These are phyloP conservation scores for Didymella sp. DNA, from an alignment of 2,329 filamentous ascomycete genomes.

Conservation along the genomic window DNA sequence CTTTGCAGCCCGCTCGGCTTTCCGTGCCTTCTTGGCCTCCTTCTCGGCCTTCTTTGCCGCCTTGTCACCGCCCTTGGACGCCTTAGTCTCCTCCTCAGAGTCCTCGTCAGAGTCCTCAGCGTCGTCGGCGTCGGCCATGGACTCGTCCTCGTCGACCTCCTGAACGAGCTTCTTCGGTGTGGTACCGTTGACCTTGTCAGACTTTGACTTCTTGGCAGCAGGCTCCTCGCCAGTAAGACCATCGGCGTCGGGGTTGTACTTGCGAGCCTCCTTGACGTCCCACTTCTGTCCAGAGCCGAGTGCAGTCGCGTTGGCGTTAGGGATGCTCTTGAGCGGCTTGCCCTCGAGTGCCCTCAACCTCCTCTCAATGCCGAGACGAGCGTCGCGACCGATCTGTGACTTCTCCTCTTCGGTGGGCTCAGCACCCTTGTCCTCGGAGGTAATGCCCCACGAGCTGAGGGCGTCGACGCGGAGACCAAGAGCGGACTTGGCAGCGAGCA, in stretches of 20 bases:
- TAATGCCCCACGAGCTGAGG: slow-evolving; percentile 75
- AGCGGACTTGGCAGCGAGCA: slow-evolving; percentile 91
- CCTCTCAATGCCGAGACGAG: slow-evolving; percentile 76
- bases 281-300: slow-evolving; percentile 71
- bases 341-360: slow-evolving; percentile 82
- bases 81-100: slow-evolving; percentile 40
- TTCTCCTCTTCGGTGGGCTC: slow-evolving; percentile 87
- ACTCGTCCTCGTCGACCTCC: slow-evolving; percentile 56
- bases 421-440: slow-evolving; percentile 56
- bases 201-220: slow-evolving; percentile 63
- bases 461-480: slow-evolving; percentile 94
- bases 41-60: slow-evolving; percentile 52
- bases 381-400: slow-evolving; percentile 76
- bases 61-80: slow-evolving; percentile 47
- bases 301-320: slow-evolving; percentile 60
- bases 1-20: slow-evolving; percentile 49
- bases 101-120: slow-evolving; percentile 48
- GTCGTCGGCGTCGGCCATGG: slow-evolving; percentile 44
- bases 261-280: slow-evolving; percentile 88
- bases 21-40: slow-evolving; percentile 55
- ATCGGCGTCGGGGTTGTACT: slow-evolving; percentile 95
- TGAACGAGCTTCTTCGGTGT: slow-evolving; percentile 56
- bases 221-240: slow-evolving; percentile 75
- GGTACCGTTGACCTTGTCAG: slow-evolving; percentile 49
- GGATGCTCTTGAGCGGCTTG: slow-evolving; percentile 82